Evolutionary conservation across 2,329 filamentous ascomycete genomes (phyloP), one percentile per base, ranked within the genome.

Genomic region (Stromatinia cepivora): DNA sequence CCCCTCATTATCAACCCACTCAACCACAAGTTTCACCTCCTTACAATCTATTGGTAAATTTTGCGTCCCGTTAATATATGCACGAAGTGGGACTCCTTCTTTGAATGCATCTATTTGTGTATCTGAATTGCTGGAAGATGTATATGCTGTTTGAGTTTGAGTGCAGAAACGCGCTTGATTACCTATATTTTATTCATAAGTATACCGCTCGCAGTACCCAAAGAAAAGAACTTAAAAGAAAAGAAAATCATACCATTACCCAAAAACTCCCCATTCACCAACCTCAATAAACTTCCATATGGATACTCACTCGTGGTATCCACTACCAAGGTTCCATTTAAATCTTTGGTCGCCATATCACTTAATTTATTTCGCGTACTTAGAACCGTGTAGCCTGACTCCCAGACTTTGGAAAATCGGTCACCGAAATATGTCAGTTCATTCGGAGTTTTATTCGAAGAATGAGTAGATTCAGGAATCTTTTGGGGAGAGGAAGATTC

Each of bases 1-100:
- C n/a, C 34, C 31, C 17, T 50, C 61, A 52, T n/a, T 9, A 25
- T 66, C 76, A 78, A 2, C 87, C 66, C 66, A 68, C 3, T 69
- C 67, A 42, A 66, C 25, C 10, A 66, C 59, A 31, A 69, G 50
- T 28, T 57, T 22, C 4, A 69, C 67, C 42, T 65, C 67, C 10
- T 50, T 28, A 39, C 59, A 69, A 15, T 20, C 28, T 4, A 31
- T 7, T 4, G 53, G 64, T 28, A 66, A 25, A 15, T 3, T 3
- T 2, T 39, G 64, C 6, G 22, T 66, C 4, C 28, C 53, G 13
- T 66, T 66, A 22, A 66, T 59, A 36, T 66, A 59, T 11, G n/a
- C 39, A 11, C 53, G 64, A 13, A 59, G 42, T 3, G 28, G 22
- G 3, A 5, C 20, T 4, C 48, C 58, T 10, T 42, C 42, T 8